These are phyloP conservation scores for Phragmites australis DNA, from an alignment of 176 grass and related monocot genomes.

Conservation along the genomic window DNA sequence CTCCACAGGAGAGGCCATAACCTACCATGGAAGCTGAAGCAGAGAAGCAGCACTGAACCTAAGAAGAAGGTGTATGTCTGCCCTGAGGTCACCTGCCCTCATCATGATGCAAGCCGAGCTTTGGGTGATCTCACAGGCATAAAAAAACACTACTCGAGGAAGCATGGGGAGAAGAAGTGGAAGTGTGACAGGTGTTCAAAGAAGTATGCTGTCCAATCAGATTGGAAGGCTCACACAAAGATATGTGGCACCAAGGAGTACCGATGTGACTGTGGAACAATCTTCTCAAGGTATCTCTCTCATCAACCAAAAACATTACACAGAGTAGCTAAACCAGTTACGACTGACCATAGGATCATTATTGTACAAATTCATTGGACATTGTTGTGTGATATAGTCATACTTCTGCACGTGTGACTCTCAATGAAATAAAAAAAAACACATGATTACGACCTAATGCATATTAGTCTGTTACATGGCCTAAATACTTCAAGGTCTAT, in stretches of 20 bases:
- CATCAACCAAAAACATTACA: background rate
- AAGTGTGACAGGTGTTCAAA: constrained; percentile 72
- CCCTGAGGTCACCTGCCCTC: constrained; percentile 58
- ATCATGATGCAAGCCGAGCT: constrained; percentile 55
- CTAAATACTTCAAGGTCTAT: background rate
- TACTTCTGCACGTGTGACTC: background rate
- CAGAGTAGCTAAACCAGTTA: background rate
- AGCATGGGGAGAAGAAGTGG: constrained; percentile 81
- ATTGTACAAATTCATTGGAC: background rate
- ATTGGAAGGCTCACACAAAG: constrained; percentile 78
- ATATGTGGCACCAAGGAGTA: constrained; percentile 69
- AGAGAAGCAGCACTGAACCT: constrained; percentile 56
- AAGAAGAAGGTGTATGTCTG: constrained; percentile 65
- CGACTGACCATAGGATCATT: background rate
- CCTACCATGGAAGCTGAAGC: constrained; percentile 72
- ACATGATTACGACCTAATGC: background rate
- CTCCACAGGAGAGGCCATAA: constrained; percentile 73
- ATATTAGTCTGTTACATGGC: background rate
- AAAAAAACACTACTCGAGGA: constrained; percentile 68
- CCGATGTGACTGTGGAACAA: constrained; percentile 64
- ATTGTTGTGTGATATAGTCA: background rate
- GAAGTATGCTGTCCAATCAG: constrained; percentile 71
- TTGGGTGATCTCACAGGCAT: constrained; percentile 64
- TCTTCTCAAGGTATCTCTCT: constrained; percentile 63
- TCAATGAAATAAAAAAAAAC: background rate